phyloP scores from a whole-genome alignment of 805 yeast genomes.

The Kodamaea hsintzibuensis region DNA sequence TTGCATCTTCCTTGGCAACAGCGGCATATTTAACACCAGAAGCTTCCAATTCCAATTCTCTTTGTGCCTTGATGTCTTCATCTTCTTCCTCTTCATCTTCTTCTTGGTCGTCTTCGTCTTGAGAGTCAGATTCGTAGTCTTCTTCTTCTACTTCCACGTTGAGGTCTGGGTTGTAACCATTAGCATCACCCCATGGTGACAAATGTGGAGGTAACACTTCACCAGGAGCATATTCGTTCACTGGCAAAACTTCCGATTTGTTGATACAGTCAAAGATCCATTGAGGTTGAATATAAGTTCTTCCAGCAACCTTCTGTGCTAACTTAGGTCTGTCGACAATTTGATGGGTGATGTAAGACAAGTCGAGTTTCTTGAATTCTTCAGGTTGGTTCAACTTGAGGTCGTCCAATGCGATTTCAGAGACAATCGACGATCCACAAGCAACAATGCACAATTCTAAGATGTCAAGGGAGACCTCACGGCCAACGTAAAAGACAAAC shows the following conservation, averaged over 20 bases:
- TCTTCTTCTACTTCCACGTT: constrained; percentile 49
- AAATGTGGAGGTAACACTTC: constrained; percentile 94
- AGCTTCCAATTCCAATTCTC: constrained; percentile 77
- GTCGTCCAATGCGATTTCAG: constrained; percentile 88
- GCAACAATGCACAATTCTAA: constrained; percentile 85
- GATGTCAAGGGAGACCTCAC: constrained; percentile 93
- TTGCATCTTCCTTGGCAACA: constrained; percentile 27
- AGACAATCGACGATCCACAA: constrained; percentile 80
- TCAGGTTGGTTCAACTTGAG: constrained; percentile 49
- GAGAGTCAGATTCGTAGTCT: constrained; percentile 48
- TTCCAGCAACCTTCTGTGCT: constrained; percentile 74
- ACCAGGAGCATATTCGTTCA: constrained; percentile 86
- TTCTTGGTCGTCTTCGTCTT: constrained; percentile 39
- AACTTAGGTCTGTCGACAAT: constrained; percentile 90
- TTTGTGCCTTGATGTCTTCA: constrained; percentile 73
- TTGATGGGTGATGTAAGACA: constrained; percentile 83
- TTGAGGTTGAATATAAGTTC: constrained; percentile 96
- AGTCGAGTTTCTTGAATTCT: constrained; percentile 51
- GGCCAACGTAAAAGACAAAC: constrained; percentile 83
- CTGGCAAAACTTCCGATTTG: constrained; percentile 71
- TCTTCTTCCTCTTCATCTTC: constrained; percentile 55
- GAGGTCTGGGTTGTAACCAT: constrained; percentile 77
- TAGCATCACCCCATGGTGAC: constrained; percentile 98
- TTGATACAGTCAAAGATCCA: constrained; percentile 95
- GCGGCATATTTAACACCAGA: constrained; percentile 81